phyloP scores from a whole-genome alignment of 2,329 filamentous ascomycete species.

The Paecilomyces niveus region DNA sequence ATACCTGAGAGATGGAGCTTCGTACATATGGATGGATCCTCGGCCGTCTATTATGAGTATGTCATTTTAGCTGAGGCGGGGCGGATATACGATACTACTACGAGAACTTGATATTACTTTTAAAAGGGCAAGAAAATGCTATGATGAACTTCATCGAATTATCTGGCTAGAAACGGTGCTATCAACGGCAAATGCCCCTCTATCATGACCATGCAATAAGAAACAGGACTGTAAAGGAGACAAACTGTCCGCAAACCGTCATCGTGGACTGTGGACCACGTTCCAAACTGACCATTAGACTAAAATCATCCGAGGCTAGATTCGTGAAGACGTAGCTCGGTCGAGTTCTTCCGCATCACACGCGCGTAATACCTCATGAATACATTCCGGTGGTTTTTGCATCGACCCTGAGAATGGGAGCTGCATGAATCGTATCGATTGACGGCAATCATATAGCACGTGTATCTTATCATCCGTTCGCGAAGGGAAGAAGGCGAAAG shows the following conservation, averaged over 20 bases:
- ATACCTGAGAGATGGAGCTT: not conserved
- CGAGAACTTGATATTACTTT: not conserved
- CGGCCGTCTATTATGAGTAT: not conserved
- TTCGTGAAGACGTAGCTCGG: not conserved
- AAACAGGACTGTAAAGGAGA: not conserved
- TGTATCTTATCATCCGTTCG: not conserved
- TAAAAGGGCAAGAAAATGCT: not conserved
- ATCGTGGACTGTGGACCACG: not conserved
- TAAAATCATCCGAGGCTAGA: not conserved
- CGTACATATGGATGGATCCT: not conserved
- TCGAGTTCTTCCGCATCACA: not conserved
- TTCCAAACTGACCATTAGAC: not conserved
- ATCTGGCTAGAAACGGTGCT: not conserved
- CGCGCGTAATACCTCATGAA: not conserved
- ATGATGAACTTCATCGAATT: not conserved
- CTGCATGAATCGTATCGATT: not conserved
- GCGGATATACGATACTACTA: not conserved
- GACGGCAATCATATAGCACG: not conserved
- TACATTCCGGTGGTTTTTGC: not conserved
- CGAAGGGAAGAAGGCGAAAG: not conserved
- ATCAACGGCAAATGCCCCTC: not conserved
- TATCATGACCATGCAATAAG: not conserved
- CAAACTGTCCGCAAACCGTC: not conserved
- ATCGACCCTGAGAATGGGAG: not conserved
- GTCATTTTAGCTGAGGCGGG: no score